A percentile compares a stretch with the other conserved stretches of the same genome.
Conservation (phyloP, 257 asterid species). For the Phtheirospermum japonicum region DNA sequence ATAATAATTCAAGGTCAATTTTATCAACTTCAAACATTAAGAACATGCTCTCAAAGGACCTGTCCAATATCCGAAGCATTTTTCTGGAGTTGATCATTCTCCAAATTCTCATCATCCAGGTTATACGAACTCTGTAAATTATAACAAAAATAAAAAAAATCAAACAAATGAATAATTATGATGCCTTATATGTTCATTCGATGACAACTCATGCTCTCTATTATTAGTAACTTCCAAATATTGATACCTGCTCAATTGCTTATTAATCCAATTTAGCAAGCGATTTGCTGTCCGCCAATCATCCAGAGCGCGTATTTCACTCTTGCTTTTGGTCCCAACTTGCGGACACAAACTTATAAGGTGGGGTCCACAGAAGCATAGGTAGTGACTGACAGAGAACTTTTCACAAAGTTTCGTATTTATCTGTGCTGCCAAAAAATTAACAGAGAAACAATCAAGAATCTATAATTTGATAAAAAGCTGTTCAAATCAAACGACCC, state of each 20-base stretch:
- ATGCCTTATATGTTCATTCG: constrained; percentile 15
- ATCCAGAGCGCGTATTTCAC: constrained; percentile 53
- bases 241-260: constrained; percentile 62
- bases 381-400: constrained; percentile 73
- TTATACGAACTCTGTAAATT: constrained; percentile 82
- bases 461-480: constrained; percentile 22
- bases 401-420: constrained; percentile 76
- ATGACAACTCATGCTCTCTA: constrained; percentile 18
- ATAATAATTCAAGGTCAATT: constrained; percentile 10
- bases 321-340: constrained; percentile 71
- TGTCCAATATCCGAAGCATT: constrained; percentile 68
- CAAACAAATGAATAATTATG: constrained; percentile 7
- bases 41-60: constrained; percentile 42
- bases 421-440: constrained; percentile 93
- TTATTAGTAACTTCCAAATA: constrained; percentile 14
- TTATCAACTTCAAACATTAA: constrained; percentile 25
- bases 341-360: constrained; percentile 71
- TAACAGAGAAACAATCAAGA: constrained; percentile 39
- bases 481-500: constrained; percentile 18
- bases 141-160: constrained; percentile 18
- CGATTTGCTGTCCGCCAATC: constrained; percentile 69
- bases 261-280: constrained; percentile 78
- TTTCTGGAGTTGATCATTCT: constrained; percentile 61
- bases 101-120: constrained; percentile 72
- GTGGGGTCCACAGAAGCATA: constrained; percentile 81